A percentile compares a stretch with the other conserved stretches of the same genome.
These are phyloP conservation scores for Naganishia friedmannii DNA, from an alignment of 768 basidiomycete genomes.

Conservation along the genomic window DNA sequence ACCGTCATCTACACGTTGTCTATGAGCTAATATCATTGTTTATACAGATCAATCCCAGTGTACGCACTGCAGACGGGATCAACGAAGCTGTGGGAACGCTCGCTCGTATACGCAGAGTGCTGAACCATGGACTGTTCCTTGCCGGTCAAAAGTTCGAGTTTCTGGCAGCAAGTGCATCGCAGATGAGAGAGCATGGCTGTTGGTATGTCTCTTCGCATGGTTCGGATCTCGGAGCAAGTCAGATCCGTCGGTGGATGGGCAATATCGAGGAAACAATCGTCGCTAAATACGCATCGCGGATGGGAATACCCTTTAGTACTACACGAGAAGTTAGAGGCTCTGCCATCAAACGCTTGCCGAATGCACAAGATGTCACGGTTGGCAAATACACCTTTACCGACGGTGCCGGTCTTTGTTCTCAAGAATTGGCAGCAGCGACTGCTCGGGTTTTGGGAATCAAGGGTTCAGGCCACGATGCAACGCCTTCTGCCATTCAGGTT, in stretches of 20 bases:
- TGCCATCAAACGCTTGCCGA: slow-evolving; percentile 17
- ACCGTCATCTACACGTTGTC: background rate
- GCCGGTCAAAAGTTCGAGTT: slow-evolving; percentile 33
- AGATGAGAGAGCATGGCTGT: slow-evolving; percentile 33
- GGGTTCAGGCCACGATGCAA: slow-evolving; percentile 25
- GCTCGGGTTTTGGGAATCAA: slow-evolving; percentile 33
- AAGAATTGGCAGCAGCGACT: slow-evolving; percentile 32
- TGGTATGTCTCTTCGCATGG: slow-evolving; percentile 33
- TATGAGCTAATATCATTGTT: background rate
- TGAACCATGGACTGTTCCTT: slow-evolving; percentile 30
- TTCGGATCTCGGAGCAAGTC: slow-evolving; percentile 13
- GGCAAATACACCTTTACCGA: slow-evolving; percentile 32
- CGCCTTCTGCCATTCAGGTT: slow-evolving; percentile 35
- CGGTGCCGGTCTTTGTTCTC: slow-evolving; percentile 32
- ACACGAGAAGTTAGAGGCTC: slow-evolving; percentile 24
- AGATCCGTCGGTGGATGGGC: slow-evolving; percentile 29
- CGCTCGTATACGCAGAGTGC: slow-evolving; percentile 32
- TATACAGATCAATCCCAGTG: slow-evolving; percentile 31
- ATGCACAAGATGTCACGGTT: slow-evolving; percentile 22
- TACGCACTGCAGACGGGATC: slow-evolving; percentile 30
- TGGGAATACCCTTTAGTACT: slow-evolving; percentile 20
- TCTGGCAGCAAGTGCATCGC: slow-evolving; percentile 31
- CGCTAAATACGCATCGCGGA: slow-evolving; percentile 33
- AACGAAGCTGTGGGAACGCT: slow-evolving; percentile 28
- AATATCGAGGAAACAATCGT: slow-evolving; percentile 33